phyloP scores from a whole-genome alignment of 163 green algal genomes.

The Chlamydomonas reinhardtii region DNA sequence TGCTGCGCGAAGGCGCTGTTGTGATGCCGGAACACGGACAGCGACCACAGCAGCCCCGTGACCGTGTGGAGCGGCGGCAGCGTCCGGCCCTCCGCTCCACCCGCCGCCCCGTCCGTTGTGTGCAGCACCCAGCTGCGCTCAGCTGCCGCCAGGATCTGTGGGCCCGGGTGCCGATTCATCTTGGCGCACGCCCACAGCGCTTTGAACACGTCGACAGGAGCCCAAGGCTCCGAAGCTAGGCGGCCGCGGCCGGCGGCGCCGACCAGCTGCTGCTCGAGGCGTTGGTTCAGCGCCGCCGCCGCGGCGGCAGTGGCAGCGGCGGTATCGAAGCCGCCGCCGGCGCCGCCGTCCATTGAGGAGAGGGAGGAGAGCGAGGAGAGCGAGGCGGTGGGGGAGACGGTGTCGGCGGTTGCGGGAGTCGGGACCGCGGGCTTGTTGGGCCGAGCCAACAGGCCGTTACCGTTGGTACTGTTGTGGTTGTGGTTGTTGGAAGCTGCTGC shows the following conservation, averaged over 20 bases:
- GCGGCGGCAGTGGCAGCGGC: conserved; percentile 28
- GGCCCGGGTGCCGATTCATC: conserved; percentile 43
- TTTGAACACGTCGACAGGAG: conserved; percentile 11
- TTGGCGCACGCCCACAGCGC: conserved; percentile 39
- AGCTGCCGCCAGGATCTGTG: conserved; percentile 29
- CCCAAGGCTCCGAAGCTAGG: conserved; percentile 31
- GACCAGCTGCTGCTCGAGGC: background rate
- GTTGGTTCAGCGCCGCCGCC: background rate
- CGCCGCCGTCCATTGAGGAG: background rate
- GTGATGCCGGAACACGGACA: conserved; percentile 39
- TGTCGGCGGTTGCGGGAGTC: background rate
- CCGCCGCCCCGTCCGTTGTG: background rate
- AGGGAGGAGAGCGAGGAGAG: too few species aligned
- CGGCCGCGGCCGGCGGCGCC: background rate
- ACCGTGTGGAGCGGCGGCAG: conserved; percentile 17
- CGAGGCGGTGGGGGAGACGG: too few species aligned
- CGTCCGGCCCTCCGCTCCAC: background rate
- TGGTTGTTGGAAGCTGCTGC: too few species aligned
- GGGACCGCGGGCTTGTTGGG: background rate
- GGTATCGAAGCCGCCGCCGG: background rate
- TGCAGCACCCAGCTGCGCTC: conserved; percentile 27
- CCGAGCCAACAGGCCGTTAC: too few species aligned
- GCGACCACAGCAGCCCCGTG: conserved; percentile 37
- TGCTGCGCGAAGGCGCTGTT: conserved; percentile 27
- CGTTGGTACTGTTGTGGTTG: too few species aligned